phyloP scores from a whole-genome alignment of 805 yeast species.

The Saccharomyces jurei region DNA sequence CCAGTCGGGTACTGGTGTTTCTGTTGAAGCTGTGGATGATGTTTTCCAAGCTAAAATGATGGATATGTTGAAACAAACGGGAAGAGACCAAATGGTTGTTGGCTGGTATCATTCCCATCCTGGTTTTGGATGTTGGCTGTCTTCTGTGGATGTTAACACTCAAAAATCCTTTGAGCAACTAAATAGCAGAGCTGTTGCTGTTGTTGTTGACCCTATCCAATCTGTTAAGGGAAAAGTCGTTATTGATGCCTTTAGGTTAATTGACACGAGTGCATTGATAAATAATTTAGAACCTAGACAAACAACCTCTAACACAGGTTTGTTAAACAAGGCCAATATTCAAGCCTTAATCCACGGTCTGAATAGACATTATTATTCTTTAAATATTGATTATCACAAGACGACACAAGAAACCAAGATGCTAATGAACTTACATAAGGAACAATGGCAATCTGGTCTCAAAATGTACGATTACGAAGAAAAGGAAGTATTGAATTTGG shows the following conservation, averaged over 20 bases:
- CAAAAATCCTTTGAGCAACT: slow-evolving; percentile 96
- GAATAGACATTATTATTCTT: slow-evolving; percentile 92
- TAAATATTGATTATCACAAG: slow-evolving; percentile 89
- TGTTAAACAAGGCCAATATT: slow-evolving; percentile 89
- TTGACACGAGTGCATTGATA: slow-evolving; percentile 80
- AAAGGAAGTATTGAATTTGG: slow-evolving; percentile 68
- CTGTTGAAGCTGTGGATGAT: slow-evolving; percentile 98
- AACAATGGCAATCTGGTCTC: slow-evolving; percentile 91
- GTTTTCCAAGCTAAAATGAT: slow-evolving; percentile 98
- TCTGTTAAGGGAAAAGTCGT: slow-evolving; percentile 98
- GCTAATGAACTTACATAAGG: slow-evolving; percentile 89
- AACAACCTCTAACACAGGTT: slow-evolving; percentile 91
- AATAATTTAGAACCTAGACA: slow-evolving; percentile 97
- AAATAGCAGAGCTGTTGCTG: slow-evolving; percentile 94
- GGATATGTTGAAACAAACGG: slow-evolving; percentile 98
- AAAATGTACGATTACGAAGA: slow-evolving; percentile 67
- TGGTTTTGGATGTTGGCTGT: slow-evolving; percentile 99
- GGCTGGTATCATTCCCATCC: slow-evolving; percentile 99
- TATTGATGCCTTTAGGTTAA: slow-evolving; percentile 94
- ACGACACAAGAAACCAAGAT: slow-evolving; percentile 87
- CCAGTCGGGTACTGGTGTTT: slow-evolving; percentile 95
- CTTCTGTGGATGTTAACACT: slow-evolving; percentile 94
- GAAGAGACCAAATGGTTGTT: slow-evolving; percentile 98
- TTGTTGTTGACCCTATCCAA: slow-evolving; percentile 96
- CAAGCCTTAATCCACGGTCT: slow-evolving; percentile 96